Percentiles rank a stretch among this genome's conserved stretches.
phyloP scores from a whole-genome alignment of 1,284 basidiomycete species.

The Singerocomus rubriflavus region DNA sequence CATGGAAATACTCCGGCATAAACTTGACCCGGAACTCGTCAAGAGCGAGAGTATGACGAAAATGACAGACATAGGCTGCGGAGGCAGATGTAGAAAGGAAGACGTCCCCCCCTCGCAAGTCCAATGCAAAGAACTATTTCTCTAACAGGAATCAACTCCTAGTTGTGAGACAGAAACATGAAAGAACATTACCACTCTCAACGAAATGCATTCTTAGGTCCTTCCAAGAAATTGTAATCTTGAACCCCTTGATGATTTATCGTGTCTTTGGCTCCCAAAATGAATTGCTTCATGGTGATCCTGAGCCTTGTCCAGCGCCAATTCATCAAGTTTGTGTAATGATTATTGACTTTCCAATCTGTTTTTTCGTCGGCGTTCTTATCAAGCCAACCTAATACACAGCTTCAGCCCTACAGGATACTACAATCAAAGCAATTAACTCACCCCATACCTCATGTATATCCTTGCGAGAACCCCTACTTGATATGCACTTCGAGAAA shows the following conservation, averaged over 20 bases:
- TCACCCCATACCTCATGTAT: conserved; percentile 34
- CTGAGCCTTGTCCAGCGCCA: conserved; percentile 36
- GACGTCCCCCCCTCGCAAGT: conserved; percentile 21
- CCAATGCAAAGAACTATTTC: conserved; percentile 43
- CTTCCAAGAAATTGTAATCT: conserved; percentile 35
- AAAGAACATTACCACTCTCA: conserved; percentile 36
- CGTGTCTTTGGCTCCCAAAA: conserved; percentile 12
- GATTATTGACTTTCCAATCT: conserved; percentile 21
- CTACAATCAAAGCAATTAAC: not conserved
- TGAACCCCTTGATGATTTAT: conserved; percentile 32
- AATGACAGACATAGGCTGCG: conserved; percentile 30
- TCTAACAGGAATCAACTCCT: conserved; percentile 26
- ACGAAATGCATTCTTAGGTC: conserved; percentile 38
- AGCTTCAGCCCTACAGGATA: not conserved
- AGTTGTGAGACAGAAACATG: not conserved
- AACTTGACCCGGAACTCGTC: conserved; percentile 43
- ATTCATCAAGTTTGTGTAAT: not conserved
- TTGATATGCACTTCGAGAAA: conserved; percentile 47
- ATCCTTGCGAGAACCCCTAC: conserved; percentile 41
- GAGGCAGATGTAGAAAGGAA: conserved; percentile 27
- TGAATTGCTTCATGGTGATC: conserved; percentile 33
- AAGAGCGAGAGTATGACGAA: conserved; percentile 42
- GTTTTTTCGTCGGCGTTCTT: conserved; percentile 24
- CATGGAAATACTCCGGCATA: conserved; percentile 37
- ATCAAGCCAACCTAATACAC: conserved; percentile 23